Evolutionary conservation across 2,329 filamentous ascomycete genomes (phyloP), one percentile per base, ranked within the genome.

Genomic region (Diaporthe sp.): DNA sequence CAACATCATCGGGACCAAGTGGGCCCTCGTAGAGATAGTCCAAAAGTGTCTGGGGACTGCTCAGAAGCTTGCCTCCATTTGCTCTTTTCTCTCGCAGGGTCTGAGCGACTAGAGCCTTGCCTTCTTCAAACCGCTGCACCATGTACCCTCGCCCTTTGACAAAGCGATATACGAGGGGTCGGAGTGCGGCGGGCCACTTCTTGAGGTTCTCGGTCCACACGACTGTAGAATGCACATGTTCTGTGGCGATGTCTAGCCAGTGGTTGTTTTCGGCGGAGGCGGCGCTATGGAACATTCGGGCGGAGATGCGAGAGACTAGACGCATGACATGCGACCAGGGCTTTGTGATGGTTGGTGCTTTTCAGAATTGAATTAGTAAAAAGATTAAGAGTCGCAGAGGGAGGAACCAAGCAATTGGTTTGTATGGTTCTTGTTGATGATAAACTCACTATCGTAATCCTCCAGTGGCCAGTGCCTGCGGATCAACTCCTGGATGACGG

Each of bases 311-410:
- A 15, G 58, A 63, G 37, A 44, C 37, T 3, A 63, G 58, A 5
- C 58, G 58, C 58, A 63, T 63, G 37, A 63, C 58, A 63, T 63
- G 58, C 2, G 58, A 37, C 58, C 58, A 63, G 58, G 58, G 58
- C 7, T 63, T 63, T 28, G 58, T 44, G n/a, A 8, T 63, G 13
- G 58, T 44, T 2, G n/a, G n/a, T 22, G 2, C 58, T 63, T 8
- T 28, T 5, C n/a, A 44, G 9, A 2, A 2, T 28, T 17, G 13
- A 12, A 20, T 63, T 10, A 63, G 58, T 12, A 61, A n/a, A n/a
- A 0, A 15, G 1, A 12, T 15, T 42, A 17, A 3, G 22, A 37
- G 3, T 37, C 22, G 8, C 7, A 0, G 28, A 34, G 53, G 2
- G 0, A 49, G 1, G 39, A 13, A 42, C 0, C 34, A 37, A 10